These are phyloP conservation scores for Hymenoscyphus albidus DNA, from an alignment of 2,329 filamentous ascomycete genomes.

Conservation along the genomic window DNA sequence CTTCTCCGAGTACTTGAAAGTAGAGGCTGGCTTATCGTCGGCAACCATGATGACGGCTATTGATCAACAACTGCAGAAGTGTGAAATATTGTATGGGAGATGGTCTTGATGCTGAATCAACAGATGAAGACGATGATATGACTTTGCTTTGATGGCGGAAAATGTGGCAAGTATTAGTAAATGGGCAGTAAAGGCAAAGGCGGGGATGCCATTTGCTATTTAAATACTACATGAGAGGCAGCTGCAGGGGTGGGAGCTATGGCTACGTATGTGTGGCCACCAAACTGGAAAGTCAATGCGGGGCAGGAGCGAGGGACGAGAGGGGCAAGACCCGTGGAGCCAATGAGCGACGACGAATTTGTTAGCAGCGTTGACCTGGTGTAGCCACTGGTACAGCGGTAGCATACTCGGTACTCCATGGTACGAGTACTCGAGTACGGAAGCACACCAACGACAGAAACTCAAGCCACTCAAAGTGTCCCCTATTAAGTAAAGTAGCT, in stretches of 20 bases:
- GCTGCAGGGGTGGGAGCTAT: not conserved
- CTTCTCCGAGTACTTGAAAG: constrained; percentile 53
- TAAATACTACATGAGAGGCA: constrained; percentile 2
- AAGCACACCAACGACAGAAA: not conserved
- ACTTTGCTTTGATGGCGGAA: not conserved
- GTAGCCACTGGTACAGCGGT: too few species aligned
- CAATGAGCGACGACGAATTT: not conserved
- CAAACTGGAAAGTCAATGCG: not conserved
- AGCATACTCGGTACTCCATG: too few species aligned
- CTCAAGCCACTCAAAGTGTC: not conserved
- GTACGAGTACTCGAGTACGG: too few species aligned
- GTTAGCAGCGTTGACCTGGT: not conserved
- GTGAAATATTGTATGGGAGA: not conserved
- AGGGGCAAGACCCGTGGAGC: not conserved
- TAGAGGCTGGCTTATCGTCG: constrained; percentile 43
- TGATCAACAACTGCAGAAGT: constrained; percentile 11
- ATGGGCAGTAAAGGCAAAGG: not conserved
- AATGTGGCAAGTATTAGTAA: not conserved
- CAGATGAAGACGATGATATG: not conserved
- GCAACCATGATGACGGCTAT: constrained; percentile 39
- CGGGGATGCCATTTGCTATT: constrained; percentile 6
- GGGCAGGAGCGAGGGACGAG: not conserved
- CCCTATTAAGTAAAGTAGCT: not conserved
- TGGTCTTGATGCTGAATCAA: constrained; percentile 3
- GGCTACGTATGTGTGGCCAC: not conserved